Percentiles rank a stretch among this genome's conserved stretches.
Conservation (phyloP, 2,329 filamentous ascomycete species). For the Exophiala calicioides region DNA sequence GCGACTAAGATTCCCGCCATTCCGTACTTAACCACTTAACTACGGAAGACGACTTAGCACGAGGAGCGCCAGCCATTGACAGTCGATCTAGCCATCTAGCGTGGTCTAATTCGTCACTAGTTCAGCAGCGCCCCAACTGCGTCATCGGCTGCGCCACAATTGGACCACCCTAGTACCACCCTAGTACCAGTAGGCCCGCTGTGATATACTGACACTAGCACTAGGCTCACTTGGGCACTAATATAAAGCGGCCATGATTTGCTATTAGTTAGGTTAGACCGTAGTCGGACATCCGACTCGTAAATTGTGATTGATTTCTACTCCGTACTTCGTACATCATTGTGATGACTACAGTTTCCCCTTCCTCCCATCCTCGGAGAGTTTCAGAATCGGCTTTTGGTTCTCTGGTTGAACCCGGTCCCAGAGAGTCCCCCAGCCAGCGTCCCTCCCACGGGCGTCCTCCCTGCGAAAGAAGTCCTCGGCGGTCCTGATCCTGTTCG, state of each 20-base stretch:
- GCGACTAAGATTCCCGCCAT: background rate
- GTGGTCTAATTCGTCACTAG: no score
- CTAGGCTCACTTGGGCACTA: no score
- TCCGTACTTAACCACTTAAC: background rate
- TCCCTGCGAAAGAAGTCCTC: constrained; percentile 51
- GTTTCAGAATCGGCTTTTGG: constrained; percentile 26
- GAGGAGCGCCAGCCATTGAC: no score
- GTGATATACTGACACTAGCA: no score
- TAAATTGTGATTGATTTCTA: background rate
- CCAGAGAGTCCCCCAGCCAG: constrained; percentile 26
- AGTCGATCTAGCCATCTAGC: no score
- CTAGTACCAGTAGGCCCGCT: no score
- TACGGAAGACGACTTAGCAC: background rate
- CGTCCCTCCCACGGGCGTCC: constrained; percentile 16
- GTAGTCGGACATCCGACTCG: no score
- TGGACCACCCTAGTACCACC: background rate
- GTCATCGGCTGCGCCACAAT: background rate
- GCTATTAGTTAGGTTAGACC: background rate
- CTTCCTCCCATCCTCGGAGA: constrained; percentile 21
- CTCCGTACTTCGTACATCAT: background rate
- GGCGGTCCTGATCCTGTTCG: constrained; percentile 48
- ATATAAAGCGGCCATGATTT: no score
- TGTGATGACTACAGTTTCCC: constrained; percentile 18
- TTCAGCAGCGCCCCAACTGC: no score
- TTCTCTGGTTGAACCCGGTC: constrained; percentile 26